A percentile compares a stretch with the other conserved stretches of the same genome.
Conservation (phyloP, 2,329 filamentous ascomycete genomes). For the Trichoderma sp. region DNA sequence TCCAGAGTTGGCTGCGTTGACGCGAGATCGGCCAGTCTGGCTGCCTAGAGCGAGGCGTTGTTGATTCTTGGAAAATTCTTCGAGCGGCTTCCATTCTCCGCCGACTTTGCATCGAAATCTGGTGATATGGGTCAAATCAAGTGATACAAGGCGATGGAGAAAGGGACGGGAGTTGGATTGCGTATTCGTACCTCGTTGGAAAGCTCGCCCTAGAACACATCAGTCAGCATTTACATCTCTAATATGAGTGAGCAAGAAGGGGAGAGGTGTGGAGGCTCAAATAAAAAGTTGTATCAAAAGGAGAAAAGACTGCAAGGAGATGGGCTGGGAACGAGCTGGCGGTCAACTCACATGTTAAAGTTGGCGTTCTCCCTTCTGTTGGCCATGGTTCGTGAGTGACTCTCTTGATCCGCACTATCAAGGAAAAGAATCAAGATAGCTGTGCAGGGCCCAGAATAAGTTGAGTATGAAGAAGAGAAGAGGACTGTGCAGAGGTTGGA, state of each 20-base stretch:
- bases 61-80: conserved; percentile 38
- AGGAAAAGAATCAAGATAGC: neutral
- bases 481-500: neutral
- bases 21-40: conserved; percentile 2
- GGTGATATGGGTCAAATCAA: neutral
- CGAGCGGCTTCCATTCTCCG: conserved; percentile 38
- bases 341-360: neutral
- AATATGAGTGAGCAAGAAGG: neutral
- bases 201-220: conserved; percentile 15
- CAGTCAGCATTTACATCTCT: neutral
- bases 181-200: conserved; percentile 23
- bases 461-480: neutral
- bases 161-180: neutral
- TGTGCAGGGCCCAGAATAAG: neutral
- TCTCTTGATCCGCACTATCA: neutral
- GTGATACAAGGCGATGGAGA: neutral
- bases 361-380: neutral
- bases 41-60: conserved; percentile 31
- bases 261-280: neutral
- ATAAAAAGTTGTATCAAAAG: no score
- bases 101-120: conserved; percentile 41
- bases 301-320: neutral
- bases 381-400: neutral
- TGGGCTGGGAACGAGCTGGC: neutral
- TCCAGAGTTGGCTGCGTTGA: conserved; percentile 36